Evolutionary conservation across 129 eudicot species (phyloP).

Genomic region (Tagetes erecta): DNA sequence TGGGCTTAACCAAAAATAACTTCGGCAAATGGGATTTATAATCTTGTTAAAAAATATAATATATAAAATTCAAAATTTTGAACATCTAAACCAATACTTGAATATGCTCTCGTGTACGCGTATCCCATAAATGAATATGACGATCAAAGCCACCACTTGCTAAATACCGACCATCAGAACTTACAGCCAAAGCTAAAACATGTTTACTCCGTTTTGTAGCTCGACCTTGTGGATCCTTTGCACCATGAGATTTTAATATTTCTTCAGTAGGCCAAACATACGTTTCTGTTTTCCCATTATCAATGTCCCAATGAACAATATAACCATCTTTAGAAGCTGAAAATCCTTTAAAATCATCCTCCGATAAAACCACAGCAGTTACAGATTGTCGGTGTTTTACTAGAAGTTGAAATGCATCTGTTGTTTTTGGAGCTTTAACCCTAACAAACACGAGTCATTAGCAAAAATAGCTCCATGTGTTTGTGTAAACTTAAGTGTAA

Average conservation of each 20-base stretch:
- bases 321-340: constrained; percentile 95
- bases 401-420: constrained; percentile 48
- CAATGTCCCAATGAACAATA: constrained; percentile 79
- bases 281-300: constrained; percentile 62
- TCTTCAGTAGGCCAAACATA: constrained; percentile 79
- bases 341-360: constrained; percentile 76
- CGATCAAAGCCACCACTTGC: constrained; percentile 97
- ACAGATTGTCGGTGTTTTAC: constrained; percentile 90
- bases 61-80: neutral
- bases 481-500: no score
- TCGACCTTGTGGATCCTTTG: constrained; percentile 75
- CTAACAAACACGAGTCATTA: constrained; percentile 34
- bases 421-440: constrained; percentile 58
- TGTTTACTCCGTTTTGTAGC: constrained; percentile 75
- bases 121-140: constrained; percentile 95
- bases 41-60: no score
- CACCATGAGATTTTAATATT: constrained; percentile 75
- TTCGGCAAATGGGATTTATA: no score
- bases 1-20: no score
- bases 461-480: constrained; percentile 8
- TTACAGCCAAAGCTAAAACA: constrained; percentile 78
- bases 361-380: constrained; percentile 77
- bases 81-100: constrained; percentile 42
- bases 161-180: constrained; percentile 88
- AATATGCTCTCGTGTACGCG: constrained; percentile 76